phyloP scores from a whole-genome alignment of 225 moss, liverwort and hornwort species.

The Rhytidiadelphus loreus region DNA sequence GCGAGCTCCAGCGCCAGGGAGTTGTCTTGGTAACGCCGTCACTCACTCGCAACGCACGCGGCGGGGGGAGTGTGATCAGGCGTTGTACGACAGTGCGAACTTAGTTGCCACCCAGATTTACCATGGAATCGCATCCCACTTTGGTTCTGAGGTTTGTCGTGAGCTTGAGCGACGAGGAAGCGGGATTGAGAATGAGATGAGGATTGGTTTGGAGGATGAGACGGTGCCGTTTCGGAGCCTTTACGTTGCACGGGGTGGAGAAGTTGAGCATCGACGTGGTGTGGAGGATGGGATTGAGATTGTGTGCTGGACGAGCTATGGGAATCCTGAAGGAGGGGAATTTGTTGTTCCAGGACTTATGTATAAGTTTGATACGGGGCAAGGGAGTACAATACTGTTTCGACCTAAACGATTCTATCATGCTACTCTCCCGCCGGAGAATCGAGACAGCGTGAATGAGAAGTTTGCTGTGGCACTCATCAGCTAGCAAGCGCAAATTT shows the following conservation, averaged over 20 bases:
- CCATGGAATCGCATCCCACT: slow-evolving; percentile 15
- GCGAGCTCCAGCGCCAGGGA: neutral
- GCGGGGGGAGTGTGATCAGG: slow-evolving; percentile 24
- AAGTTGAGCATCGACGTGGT: slow-evolving; percentile 1
- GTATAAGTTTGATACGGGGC: slow-evolving; percentile 27
- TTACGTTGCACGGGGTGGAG: slow-evolving; percentile 20
- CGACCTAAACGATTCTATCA: slow-evolving; percentile 27
- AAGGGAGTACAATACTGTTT: slow-evolving; percentile 27
- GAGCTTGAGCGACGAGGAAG: slow-evolving; percentile 7
- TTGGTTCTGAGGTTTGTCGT: slow-evolving; percentile 5
- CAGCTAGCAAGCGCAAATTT: neutral
- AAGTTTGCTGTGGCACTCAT: slow-evolving; percentile 42
- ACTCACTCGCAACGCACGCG: slow-evolving; percentile 26
- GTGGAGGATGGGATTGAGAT: slow-evolving; percentile 4
- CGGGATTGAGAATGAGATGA: neutral
- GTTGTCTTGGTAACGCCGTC: slow-evolving; percentile 23
- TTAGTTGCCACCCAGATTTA: slow-evolving; percentile 30
- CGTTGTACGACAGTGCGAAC: slow-evolving; percentile 33
- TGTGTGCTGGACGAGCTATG: slow-evolving; percentile 33
- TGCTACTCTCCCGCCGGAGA: slow-evolving; percentile 24
- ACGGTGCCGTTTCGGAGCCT: slow-evolving; percentile 34
- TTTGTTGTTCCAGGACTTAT: slow-evolving; percentile 25
- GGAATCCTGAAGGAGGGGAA: slow-evolving; percentile 23
- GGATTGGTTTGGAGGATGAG: slow-evolving; percentile 28
- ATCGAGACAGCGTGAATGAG: slow-evolving; percentile 30